Evolutionary conservation across 1,139 yeast genomes (phyloP), one percentile per base, ranked within the genome.

Genomic region (Arxiozyma slooffiae): DNA sequence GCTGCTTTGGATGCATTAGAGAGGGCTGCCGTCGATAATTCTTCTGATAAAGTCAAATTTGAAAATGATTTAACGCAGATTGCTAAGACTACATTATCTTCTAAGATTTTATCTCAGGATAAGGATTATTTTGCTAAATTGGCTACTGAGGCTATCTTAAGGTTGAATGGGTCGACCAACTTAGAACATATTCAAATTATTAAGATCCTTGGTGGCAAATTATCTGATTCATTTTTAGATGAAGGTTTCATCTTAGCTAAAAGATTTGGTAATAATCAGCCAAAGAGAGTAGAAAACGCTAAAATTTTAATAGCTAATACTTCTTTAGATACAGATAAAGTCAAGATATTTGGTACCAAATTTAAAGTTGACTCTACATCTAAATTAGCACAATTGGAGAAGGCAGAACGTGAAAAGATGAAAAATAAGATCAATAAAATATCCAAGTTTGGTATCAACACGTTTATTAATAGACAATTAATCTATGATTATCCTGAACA

Each of bases 401-500:
- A 86, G 67, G 97, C 98, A 14, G 98, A 94, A 72, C 85, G 84
- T 71, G 82, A 81, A 52, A 92, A 90, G 73, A 92, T 92, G 98
- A 86, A 81, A 70, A 75, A 70, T 51, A 94, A 92, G 71, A 90
- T 92, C 55, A 92, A 84, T 52, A 89, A 88, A 68, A 92, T 92
- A 67, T 77, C 81, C 61, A 82, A 85, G 63, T 81, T 78, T 60
- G 88, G 92, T 54, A 83, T 88, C 66, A 87, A 87, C 69, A 84
- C 92, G 61, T 92, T 92, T 68, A 90, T 92, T 60, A 92, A 92
- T 72, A 81, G 98, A 66, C 98, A 92, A 70, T 79, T 94, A 63
- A 92, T 92, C 63, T 94, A 92, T 71, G 97, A 92, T 72, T 94
- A 92, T 78, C 98, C 99, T 36, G 98, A 92, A 71, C 97, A 88